Evolutionary conservation across 164 flowering plant species (phyloP).

Genomic region (Amborella trichopoda): DNA sequence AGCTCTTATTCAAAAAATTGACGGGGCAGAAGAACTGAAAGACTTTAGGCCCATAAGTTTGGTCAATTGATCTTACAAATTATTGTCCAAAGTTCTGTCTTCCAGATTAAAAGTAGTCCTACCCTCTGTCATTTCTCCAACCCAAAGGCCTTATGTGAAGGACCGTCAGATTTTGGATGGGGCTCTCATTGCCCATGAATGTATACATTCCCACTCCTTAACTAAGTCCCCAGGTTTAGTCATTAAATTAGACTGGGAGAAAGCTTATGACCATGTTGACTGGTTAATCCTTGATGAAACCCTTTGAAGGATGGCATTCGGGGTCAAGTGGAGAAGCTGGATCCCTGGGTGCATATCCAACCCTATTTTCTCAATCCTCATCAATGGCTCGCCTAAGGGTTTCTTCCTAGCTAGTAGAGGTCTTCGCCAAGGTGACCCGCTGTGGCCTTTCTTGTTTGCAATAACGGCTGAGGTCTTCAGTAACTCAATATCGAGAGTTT

Average conservation of each 20-base stretch:
- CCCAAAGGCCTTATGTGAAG: too few relatives aligned
- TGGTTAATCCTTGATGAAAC: neutral
- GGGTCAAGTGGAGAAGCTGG: too few relatives aligned
- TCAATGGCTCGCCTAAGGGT: neutral
- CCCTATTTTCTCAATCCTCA: neutral
- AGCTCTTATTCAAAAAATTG: neutral
- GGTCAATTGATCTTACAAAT: neutral
- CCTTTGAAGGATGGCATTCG: neutral
- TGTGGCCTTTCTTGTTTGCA: neutral
- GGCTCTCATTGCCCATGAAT: too few relatives aligned
- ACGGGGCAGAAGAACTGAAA: neutral
- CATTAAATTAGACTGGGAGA: too few relatives aligned
- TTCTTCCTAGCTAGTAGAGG: neutral
- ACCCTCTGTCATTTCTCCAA: too few relatives aligned
- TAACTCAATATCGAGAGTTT: neutral
- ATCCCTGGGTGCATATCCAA: too few relatives aligned
- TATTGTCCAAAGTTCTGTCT: neutral
- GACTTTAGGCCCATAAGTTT: neutral
- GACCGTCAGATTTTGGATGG: too few relatives aligned
- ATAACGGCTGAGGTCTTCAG: too few relatives aligned
- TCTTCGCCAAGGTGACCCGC: neutral
- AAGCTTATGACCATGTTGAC: too few relatives aligned
- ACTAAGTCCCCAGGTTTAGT: too few relatives aligned
- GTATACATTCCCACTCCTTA: too few relatives aligned
- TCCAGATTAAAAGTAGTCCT: too few relatives aligned